phyloP scores from a whole-genome alignment of 2,329 filamentous ascomycete species.

The Arthroderma sp. region DNA sequence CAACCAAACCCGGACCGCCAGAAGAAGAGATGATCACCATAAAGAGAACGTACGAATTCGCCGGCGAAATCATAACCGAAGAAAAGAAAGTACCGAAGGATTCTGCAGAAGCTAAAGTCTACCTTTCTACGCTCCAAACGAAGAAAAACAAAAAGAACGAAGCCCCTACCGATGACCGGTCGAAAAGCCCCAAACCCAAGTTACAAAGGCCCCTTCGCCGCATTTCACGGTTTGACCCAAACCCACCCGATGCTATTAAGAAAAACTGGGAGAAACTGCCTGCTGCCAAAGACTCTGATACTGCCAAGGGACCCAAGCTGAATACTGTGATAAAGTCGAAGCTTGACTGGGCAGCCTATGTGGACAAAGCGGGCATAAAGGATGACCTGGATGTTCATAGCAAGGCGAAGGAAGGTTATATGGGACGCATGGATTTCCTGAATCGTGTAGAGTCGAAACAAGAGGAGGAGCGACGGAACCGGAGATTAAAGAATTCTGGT shows the following conservation, averaged over 20 bases:
- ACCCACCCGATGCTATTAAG: conserved; percentile 29
- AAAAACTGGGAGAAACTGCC: conserved; percentile 31
- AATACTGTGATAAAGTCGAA: conserved; percentile 55
- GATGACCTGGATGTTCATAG: conserved; percentile 50
- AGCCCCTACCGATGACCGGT: conserved; percentile 9
- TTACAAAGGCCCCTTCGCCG: conserved; percentile 29
- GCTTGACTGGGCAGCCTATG: conserved; percentile 52
- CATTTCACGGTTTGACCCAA: conserved; percentile 35
- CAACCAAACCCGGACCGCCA: conserved; percentile 1
- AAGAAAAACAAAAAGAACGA: conserved; percentile 22
- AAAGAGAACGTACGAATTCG: conserved; percentile 44
- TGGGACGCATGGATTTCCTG: conserved; percentile 51
- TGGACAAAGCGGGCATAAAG: conserved; percentile 47
- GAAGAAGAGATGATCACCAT: conserved; percentile 40
- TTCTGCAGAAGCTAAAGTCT: conserved; percentile 43
- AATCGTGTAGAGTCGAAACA: conserved; percentile 42
- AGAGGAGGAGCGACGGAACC: conserved; percentile 42
- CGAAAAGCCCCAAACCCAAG: conserved; percentile 13
- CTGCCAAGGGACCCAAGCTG: conserved; percentile 40
- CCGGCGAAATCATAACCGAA: conserved; percentile 42
- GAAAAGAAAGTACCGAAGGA: conserved; percentile 40
- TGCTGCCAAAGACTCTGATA: conserved; percentile 3
- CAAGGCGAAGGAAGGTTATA: conserved; percentile 48
- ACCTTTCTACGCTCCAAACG: conserved; percentile 28
- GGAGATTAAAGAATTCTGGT: conserved; percentile 5